These are phyloP conservation scores for Gypsophila paniculata DNA, from an alignment of 179 eudicot genomes.

Conservation along the genomic window DNA sequence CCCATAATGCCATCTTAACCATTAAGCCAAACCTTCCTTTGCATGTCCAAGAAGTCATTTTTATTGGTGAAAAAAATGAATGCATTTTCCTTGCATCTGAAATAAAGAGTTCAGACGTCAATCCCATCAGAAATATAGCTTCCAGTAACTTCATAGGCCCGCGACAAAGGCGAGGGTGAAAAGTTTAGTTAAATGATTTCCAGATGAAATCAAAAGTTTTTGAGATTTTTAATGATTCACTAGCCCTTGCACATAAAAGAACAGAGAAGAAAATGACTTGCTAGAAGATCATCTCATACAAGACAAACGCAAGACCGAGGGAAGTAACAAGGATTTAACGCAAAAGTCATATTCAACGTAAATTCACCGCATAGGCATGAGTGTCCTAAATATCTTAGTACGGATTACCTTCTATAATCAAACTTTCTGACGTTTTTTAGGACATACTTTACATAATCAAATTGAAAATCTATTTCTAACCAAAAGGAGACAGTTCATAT, in stretches of 20 bases:
- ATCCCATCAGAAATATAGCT: too few relatives aligned
- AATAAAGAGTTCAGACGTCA: too few relatives aligned
- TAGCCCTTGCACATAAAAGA: not conserved
- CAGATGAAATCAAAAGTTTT: not conserved
- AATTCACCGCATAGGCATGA: not conserved
- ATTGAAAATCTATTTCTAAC: not conserved
- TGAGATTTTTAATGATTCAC: not conserved
- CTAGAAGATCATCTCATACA: not conserved
- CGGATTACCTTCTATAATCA: not conserved
- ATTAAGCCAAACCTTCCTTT: not conserved
- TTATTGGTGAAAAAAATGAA: not conserved
- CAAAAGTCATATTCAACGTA: conserved; percentile 1
- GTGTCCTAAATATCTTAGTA: conserved; percentile 1
- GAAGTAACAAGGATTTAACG: not conserved
- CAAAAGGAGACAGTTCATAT: not conserved
- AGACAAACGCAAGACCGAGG: not conserved
- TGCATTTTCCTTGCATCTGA: too few relatives aligned
- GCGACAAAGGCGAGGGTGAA: not conserved
- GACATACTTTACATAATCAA: not conserved
- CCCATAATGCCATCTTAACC: not conserved
- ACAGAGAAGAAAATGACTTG: not conserved
- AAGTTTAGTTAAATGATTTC: not conserved
- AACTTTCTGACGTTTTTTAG: not conserved
- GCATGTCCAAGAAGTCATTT: not conserved
- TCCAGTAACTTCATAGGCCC: not conserved